phyloP scores from a whole-genome alignment of 2,329 filamentous ascomycete species.

The Calonectria pauciramosa region DNA sequence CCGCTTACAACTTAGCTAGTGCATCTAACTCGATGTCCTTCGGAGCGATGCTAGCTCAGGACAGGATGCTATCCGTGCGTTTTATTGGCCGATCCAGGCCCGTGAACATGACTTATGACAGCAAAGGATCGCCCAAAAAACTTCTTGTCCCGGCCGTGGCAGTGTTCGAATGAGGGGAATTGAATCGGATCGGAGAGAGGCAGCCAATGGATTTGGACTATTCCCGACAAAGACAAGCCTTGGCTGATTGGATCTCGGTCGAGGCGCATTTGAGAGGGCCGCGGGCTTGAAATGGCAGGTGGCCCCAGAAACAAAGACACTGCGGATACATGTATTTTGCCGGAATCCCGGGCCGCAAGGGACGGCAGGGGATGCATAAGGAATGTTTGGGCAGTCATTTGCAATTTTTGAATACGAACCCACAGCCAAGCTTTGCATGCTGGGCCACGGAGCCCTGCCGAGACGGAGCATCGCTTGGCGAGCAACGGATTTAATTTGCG shows the following conservation, averaged over 20 bases:
- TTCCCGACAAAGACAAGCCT: slow-evolving; percentile 8
- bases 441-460: not conserved
- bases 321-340: not conserved
- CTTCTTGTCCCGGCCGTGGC: not conserved
- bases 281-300: slow-evolving; percentile 4
- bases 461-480: slow-evolving; percentile 1
- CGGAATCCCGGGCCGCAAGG: not conserved
- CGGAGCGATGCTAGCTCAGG: not conserved
- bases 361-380: not conserved
- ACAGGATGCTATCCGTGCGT: not conserved
- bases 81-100: not conserved
- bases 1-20: not conserved
- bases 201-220: not conserved
- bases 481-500: not conserved
- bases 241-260: slow-evolving; percentile 2
- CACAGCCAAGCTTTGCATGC: not conserved
- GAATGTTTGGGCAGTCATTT: not conserved
- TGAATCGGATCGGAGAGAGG: not conserved
- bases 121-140: not conserved
- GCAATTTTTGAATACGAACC: slow-evolving; percentile 10
- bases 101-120: not conserved
- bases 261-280: not conserved
- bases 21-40: not conserved
- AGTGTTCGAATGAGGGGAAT: not conserved
- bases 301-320: not conserved